Evolutionary conservation across 164 flowering plant species (phyloP), one percentile per base, ranked within the genome.

Genomic region (Santalum album): DNA sequence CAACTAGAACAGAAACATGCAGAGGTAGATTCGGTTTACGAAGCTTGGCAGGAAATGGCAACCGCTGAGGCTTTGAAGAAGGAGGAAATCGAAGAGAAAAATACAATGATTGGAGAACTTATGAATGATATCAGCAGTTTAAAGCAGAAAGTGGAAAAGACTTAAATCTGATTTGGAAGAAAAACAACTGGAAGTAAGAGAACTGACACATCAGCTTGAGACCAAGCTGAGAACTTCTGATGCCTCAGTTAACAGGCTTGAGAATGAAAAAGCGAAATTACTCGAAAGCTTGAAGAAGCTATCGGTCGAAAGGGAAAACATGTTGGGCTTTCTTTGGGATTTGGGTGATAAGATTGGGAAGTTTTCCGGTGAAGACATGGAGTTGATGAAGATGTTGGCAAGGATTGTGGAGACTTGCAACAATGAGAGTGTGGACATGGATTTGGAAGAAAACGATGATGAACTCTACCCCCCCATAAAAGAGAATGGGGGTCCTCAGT

Each of bases 51-150:
- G 48, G 70, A 69, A 55, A 57, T 71, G 25, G 61, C 65, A 14
- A 56, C 68, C 18, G 68, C 63, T 17, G 66, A 64, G 58, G 49
- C 63, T 38, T 43, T 80, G 46, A 72, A 72, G 10, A 55, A 53
- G 49, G 16, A 75, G 15, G 79, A 79, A 60, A 60, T 74, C 32
- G 72, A 76, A 60, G 75, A 72, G 65, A 76, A 65, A 42, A 70
- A 70, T 48, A n/a, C 65, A 64, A 58, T 76, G 67, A 65, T 76
- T 15, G n/a, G 11, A 12, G 80, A 76, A 50, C 59, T 79, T 25
- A 77, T 76, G 61, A 67, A 70, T 21, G 75, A 69, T n/a, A 51
- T 76, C 34, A 10, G 20, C 10, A 21, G 32, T 11, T 46, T 70
- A 18, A 56, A 60, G 57, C 20, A 61, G 50, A 54, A 62, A 48